Base-by-base conservation (phyloP, 2,329 filamentous ascomycete species). In the Trichoderma sp. region DNA sequence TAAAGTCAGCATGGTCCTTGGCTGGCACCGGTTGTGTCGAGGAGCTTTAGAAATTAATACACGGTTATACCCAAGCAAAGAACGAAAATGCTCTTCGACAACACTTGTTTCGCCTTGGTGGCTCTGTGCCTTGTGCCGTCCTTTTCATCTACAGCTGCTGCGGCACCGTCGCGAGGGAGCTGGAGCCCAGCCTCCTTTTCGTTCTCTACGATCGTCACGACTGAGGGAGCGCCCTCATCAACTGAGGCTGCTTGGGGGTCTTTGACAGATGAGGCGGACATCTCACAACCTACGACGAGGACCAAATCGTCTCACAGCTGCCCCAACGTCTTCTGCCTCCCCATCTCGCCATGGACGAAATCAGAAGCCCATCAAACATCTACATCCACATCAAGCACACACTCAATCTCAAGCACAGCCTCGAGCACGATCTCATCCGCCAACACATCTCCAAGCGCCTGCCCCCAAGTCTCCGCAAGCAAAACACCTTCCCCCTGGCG, bases 31-130 rank as follows among this genome's bases (percentile, higher is more conserved):
- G 15, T n/a, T 30, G 47, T 17, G 17, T 47, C 9, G 39, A 45
- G 24, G 15, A n/a, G 7, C 7, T 26, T 47, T 54, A 41, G n/a
- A 47, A 34, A 44, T 55, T 63, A 55, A 55, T 47, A 63, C 41
- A 52, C 55, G 41, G 41, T 55, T 15, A 54, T 26, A 39, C 12
- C 43, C 24, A 24, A 30, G 21, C 30, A 6, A 17, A n/a, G 26
- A 47, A 41, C 39, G n/a, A 41, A 44, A 15, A 17, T 63, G 51
- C 2, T 48, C 19, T 28, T 48, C 30, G 19, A n/a, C 21, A 39
- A 55, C 14, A 12, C 28, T 39, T 48, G 15, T 1, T 26, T 63
- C 43, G 19, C 43, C 17, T 24, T 56, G 14, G 21, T 4, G 21
- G 19, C 9, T n/a, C 7, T 56, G 34, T 28, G 28, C 28, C 19